Evolutionary conservation across 2,329 filamentous ascomycete species (phyloP).

Genomic region (Alternaria incomplexa): DNA sequence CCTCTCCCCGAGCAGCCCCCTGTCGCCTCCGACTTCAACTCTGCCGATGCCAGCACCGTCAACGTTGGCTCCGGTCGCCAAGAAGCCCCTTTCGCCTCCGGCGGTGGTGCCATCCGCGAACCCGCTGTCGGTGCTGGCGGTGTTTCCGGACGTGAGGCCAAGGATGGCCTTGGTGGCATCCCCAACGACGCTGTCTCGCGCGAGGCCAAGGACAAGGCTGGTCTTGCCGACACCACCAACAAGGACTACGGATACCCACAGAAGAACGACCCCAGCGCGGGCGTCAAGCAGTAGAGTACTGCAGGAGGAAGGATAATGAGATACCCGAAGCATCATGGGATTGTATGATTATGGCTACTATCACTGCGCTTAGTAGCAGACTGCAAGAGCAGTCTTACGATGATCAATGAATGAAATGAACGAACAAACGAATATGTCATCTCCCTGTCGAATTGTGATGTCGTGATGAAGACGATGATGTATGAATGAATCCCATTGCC

Average conservation of each 20-base stretch:
- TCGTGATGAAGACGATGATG: neutral
- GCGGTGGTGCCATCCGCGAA: constrained; percentile 54
- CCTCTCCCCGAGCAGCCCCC: constrained; percentile 81
- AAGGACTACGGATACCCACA: constrained; percentile 52
- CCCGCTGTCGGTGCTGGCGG: constrained; percentile 61
- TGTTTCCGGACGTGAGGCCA: constrained; percentile 66
- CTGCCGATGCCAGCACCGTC: constrained; percentile 69
- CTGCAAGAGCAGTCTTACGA: constrained; percentile 18
- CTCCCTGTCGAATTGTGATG: neutral
- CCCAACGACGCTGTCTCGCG: constrained; percentile 66
- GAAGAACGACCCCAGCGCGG: constrained; percentile 49
- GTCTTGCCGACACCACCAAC: constrained; percentile 50
- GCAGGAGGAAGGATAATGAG: neutral
- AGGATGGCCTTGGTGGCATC: constrained; percentile 61
- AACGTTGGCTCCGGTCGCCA: constrained; percentile 70
- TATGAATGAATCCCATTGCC: neutral
- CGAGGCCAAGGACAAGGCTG: constrained; percentile 52
- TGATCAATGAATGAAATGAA: constrained; percentile 9
- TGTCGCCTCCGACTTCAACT: constrained; percentile 78
- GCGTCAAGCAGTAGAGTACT: constrained; percentile 26
- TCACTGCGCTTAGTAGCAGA: constrained; percentile 19
- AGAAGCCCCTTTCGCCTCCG: constrained; percentile 52
- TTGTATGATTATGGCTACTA: constrained; percentile 6
- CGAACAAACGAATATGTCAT: constrained; percentile 8
- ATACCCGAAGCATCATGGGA: constrained; percentile 7